Percentiles rank a stretch among this genome's conserved stretches.
These are phyloP conservation scores for Thuidium tamariscinum DNA, from an alignment of 225 moss, liverwort and hornwort genomes.

Conservation along the genomic window DNA sequence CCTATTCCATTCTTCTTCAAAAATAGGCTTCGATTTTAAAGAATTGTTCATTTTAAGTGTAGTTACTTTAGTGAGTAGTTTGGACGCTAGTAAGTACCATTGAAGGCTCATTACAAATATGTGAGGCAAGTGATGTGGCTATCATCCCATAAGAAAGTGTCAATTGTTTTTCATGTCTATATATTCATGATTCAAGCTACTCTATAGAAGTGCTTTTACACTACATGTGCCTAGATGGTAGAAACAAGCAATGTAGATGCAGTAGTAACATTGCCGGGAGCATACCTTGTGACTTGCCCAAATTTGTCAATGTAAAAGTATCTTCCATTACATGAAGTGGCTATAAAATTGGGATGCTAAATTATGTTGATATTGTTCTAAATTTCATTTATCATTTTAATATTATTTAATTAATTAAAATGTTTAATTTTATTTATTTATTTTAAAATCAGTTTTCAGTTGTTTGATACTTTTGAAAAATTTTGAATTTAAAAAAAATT, in stretches of 20 bases:
- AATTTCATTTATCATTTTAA: too few relatives aligned
- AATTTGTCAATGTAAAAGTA: neutral
- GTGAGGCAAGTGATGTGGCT: neutral
- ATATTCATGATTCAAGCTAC: neutral
- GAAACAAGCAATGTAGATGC: fast-evolving
- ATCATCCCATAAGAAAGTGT: neutral
- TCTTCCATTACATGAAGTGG: fast-evolving
- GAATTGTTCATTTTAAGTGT: too few relatives aligned
- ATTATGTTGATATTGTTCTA: neutral
- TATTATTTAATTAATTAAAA: too few relatives aligned
- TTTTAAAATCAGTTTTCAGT: too few relatives aligned
- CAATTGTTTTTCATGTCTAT: neutral
- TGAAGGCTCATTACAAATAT: neutral
- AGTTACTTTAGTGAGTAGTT: too few relatives aligned
- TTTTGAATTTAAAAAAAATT: too few relatives aligned
- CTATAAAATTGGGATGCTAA: neutral
- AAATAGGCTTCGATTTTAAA: too few relatives aligned
- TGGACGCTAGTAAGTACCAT: neutral
- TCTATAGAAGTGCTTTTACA: neutral
- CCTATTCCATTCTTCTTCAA: too few relatives aligned
- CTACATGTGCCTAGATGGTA: neutral
- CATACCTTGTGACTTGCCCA: neutral
- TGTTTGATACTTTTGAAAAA: too few relatives aligned
- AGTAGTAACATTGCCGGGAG: too few relatives aligned
- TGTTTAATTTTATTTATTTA: too few relatives aligned